These are phyloP conservation scores for Syzygium aqueum DNA, from an alignment of 345 rosid genomes.

Conservation along the genomic window DNA sequence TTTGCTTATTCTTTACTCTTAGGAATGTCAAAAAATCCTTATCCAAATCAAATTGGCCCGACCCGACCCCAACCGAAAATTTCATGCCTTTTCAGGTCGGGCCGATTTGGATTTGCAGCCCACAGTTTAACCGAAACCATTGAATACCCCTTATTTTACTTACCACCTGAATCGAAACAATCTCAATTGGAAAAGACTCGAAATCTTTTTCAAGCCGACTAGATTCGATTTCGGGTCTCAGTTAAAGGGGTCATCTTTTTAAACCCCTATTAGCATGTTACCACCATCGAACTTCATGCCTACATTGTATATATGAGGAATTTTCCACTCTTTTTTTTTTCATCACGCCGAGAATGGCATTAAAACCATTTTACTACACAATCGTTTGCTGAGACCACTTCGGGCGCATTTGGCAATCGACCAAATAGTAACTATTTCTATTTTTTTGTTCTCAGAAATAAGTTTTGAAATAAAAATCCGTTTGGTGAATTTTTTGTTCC, in stretches of 20 bases:
- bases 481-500: too few species aligned
- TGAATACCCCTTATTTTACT: neutral
- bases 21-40: neutral
- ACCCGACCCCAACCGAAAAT: rapidly evolving
- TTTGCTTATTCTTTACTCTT: neutral
- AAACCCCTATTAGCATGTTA: neutral
- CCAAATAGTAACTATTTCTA: too few species aligned
- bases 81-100: neutral
- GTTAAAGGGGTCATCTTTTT: neutral
- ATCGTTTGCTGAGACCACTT: neutral
- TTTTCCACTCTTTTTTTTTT: neutral
- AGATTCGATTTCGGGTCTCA: neutral
- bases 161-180: neutral
- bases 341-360: neutral
- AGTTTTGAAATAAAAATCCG: too few species aligned
- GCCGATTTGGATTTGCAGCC: neutral
- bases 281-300: neutral
- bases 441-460: too few species aligned
- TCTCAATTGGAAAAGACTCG: neutral
- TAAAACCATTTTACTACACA: neutral
- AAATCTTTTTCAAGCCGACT: neutral
- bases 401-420: too few species aligned
- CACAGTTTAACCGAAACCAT: neutral
- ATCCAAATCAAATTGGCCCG: neutral
- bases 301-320: neutral